These are phyloP conservation scores for Lachancea thermotolerans DNA, from an alignment of 805 yeast genomes.

Conservation along the genomic window DNA sequence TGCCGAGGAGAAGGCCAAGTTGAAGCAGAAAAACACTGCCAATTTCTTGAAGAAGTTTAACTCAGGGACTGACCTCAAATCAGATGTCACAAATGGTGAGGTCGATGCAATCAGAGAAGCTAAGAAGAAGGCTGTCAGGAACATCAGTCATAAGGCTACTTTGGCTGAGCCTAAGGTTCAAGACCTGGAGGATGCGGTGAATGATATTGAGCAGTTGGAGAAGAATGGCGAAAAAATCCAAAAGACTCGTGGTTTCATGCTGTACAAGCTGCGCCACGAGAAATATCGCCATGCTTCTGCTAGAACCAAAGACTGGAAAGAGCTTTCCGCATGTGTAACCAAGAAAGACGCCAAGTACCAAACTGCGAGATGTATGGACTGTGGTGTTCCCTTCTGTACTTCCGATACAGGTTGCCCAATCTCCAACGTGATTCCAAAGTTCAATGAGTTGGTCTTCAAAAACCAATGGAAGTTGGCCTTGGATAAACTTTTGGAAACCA, in stretches of 20 bases:
- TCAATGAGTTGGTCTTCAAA: conserved; percentile 94
- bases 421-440: conserved; percentile 93
- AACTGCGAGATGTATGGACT: conserved; percentile 98
- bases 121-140: conserved; percentile 15
- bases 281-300: conserved; percentile 70
- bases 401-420: conserved; percentile 98
- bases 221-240: conserved; percentile 52
- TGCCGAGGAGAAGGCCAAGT: conserved; percentile 60
- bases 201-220: conserved; percentile 58
- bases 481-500: conserved; percentile 87
- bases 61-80: conserved; percentile 63
- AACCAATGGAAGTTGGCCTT: conserved; percentile 93
- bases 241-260: conserved; percentile 85
- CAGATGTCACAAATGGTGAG: conserved; percentile 88
- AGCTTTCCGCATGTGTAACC: conserved; percentile 70
- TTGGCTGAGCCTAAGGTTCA: conserved; percentile 71
- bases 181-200: conserved; percentile 85
- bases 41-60: conserved; percentile 61
- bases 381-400: conserved; percentile 99
- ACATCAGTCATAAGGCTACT: conserved; percentile 30
- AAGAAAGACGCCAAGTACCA: conserved; percentile 84
- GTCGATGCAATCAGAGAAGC: conserved; percentile 49
- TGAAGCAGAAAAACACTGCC: conserved; percentile 49
- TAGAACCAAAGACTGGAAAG: conserved; percentile 88
- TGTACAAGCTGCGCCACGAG: conserved; percentile 84